Conservation (phyloP, 2,329 filamentous ascomycete genomes). For the Talaromyces islandicus region DNA sequence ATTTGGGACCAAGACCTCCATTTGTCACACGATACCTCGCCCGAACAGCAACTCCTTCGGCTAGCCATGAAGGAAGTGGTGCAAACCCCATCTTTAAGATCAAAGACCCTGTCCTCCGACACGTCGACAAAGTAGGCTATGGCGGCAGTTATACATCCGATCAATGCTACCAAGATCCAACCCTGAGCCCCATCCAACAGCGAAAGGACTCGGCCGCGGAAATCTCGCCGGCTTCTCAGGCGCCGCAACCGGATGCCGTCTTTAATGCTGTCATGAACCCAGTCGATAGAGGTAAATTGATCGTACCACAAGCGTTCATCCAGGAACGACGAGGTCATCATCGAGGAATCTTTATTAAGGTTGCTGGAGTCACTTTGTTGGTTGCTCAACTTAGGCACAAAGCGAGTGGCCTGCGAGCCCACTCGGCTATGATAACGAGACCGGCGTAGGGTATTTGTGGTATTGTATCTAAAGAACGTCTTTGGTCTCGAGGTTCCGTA, state of each 20-base stretch:
- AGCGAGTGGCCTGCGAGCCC: slow-evolving; percentile 47
- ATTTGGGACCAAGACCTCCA: slow-evolving; percentile 64
- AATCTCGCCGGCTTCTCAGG: slow-evolving; percentile 72
- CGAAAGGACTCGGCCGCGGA: slow-evolving; percentile 70
- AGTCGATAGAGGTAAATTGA: slow-evolving; percentile 95
- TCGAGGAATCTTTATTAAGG: slow-evolving; percentile 42
- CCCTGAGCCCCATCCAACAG: slow-evolving; percentile 85
- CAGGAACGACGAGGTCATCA: slow-evolving; percentile 58
- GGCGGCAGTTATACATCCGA: slow-evolving; percentile 76
- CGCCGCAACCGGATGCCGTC: slow-evolving; percentile 86
- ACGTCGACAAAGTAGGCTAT: slow-evolving; percentile 87
- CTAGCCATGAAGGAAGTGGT: slow-evolving; percentile 63
- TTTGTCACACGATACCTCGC: slow-evolving; percentile 49
- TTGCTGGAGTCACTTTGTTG: slow-evolving; percentile 24
- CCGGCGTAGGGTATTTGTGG: slow-evolving; percentile 30
- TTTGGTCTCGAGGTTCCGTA: slow-evolving; percentile 31
- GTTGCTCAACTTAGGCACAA: slow-evolving; percentile 50
- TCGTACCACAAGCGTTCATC: slow-evolving; percentile 98
- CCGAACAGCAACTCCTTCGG: slow-evolving; percentile 61
- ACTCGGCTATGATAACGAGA: slow-evolving; percentile 44
- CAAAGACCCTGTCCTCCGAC: slow-evolving; percentile 77
- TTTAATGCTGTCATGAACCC: slow-evolving; percentile 95
- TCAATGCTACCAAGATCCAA: slow-evolving; percentile 87
- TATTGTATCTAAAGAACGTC: slow-evolving; percentile 26
- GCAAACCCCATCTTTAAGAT: slow-evolving; percentile 89